Base-by-base conservation (phyloP, 1,284 basidiomycete genomes). In the Pseudozyma hubeiensis region DNA sequence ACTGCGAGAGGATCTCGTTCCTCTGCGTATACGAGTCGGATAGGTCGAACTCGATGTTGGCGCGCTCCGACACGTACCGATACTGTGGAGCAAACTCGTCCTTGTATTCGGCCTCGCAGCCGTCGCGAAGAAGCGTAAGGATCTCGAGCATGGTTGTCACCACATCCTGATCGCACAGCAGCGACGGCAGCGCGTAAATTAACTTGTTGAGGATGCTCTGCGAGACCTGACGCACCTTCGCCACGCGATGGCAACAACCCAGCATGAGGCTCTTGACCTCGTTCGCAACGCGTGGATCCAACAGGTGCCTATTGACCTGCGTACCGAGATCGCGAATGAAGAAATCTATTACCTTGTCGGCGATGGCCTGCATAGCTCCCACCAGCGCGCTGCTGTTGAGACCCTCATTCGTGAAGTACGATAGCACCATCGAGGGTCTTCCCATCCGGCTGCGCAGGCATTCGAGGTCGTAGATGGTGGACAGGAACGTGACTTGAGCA, bases 51-150 rank as follows among this genome's bases (percentile, higher is more conserved):
- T 88, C 90, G 74, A 98, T 88, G 45, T 88, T 88, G 53, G 70
- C 89, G 77, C 91, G 88, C 50, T 91, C 90, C 0, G 96, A 98
- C 63, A 87, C 86, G 85, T 92, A 97, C 73, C 91, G 89, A 83
- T 93, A 94, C 30, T 88, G 86, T 1, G 96, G 94, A 64, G 95
- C 93, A 84, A 93, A 97, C 92, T 98, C 96, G 85, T 97, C 93
- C 10, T 89, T 87, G 81, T 90, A 94, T 86, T 97, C 93, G 66
- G 93, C 91, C 85, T 98, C 93, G 82, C 94, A 95, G 1, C 92
- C 90, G 53, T 90, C 89, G 58, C 94, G 90, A 72, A 99, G 87
- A 13, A 98, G 87, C 0, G 96, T 97, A 63, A 99, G 87, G 45
- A 94, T 91, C 84, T 99, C 97, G 45, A 99, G 87, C 64, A 98